Conservation (phyloP, 345 rosid genomes). For the Sisymbrium irio region DNA sequence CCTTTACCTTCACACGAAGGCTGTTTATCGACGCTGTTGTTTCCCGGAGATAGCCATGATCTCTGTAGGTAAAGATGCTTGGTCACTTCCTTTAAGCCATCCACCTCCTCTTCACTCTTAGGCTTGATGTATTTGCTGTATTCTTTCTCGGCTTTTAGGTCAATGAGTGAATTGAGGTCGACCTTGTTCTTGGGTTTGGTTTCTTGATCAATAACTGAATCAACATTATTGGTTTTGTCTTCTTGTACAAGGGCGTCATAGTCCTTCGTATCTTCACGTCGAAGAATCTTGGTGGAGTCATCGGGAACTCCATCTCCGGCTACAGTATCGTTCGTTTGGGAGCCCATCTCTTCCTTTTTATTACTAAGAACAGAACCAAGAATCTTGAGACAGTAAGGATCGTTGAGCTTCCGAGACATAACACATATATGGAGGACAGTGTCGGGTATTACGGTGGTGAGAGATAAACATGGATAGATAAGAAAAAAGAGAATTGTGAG, state of each 20-base stretch:
- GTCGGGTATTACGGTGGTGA: slow-evolving; percentile 45
- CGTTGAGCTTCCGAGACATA: slow-evolving; percentile 63
- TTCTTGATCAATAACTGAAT: background rate
- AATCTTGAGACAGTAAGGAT: slow-evolving; percentile 63
- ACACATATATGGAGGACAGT: slow-evolving; percentile 58
- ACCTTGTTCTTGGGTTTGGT: background rate
- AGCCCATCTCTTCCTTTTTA: too few species aligned
- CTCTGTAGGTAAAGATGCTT: slow-evolving; percentile 51
- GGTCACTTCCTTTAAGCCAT: slow-evolving; percentile 37
- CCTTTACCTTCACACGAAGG: slow-evolving; percentile 56
- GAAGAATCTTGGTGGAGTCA: background rate
- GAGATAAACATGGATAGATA: slow-evolving; percentile 50
- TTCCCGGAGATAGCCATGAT: slow-evolving; percentile 33
- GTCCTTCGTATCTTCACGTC: background rate
- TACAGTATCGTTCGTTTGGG: background rate
- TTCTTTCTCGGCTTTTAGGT: background rate
- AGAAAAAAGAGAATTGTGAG: slow-evolving; percentile 38
- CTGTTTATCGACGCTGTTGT: background rate
- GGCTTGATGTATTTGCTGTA: slow-evolving; percentile 17
- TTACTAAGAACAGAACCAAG: background rate
- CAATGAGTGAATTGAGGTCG: background rate
- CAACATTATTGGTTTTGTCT: background rate
- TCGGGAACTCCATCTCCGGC: background rate
- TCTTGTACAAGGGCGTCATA: background rate
- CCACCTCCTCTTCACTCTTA: slow-evolving; percentile 34